These are phyloP conservation scores for Sporobolomyces pararoseus DNA, from an alignment of 768 basidiomycete species.

Conservation along the genomic window DNA sequence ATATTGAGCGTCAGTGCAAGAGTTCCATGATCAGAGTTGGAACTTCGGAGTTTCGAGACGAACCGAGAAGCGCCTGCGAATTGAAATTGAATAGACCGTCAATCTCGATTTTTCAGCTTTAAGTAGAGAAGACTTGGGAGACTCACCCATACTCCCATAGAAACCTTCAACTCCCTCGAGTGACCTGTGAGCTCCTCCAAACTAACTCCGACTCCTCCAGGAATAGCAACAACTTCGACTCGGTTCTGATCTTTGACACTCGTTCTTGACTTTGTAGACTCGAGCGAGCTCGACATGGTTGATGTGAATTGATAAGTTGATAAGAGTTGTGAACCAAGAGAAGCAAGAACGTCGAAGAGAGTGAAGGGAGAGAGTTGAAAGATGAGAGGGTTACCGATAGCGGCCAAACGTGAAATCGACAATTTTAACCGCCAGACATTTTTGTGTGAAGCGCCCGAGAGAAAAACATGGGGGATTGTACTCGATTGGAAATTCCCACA, in stretches of 20 bases:
- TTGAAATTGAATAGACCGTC: neutral
- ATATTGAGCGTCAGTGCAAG: neutral
- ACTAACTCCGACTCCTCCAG: neutral
- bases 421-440: too few species aligned
- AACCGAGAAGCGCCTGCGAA: conserved; percentile 26
- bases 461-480: too few species aligned
- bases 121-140: neutral
- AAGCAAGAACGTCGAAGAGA: too few species aligned
- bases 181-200: conserved; percentile 26
- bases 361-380: neutral
- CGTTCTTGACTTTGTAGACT: neutral
- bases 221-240: conserved; percentile 11
- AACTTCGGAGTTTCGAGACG: neutral
- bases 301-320: too few species aligned
- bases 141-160: conserved; percentile 25
- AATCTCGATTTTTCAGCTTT: neutral
- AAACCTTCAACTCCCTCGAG: conserved; percentile 17
- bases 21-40: neutral
- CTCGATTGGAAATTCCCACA: too few species aligned
- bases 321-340: neutral
- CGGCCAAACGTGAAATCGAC: too few species aligned
- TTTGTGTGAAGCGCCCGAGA: too few species aligned
- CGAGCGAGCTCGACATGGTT: conserved; percentile 7
- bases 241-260: neutral
- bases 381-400: too few species aligned